Percentiles rank a stretch among this genome's conserved stretches.
phyloP scores from a whole-genome alignment of 805 yeast species.

The Lachancea kluyveri region DNA sequence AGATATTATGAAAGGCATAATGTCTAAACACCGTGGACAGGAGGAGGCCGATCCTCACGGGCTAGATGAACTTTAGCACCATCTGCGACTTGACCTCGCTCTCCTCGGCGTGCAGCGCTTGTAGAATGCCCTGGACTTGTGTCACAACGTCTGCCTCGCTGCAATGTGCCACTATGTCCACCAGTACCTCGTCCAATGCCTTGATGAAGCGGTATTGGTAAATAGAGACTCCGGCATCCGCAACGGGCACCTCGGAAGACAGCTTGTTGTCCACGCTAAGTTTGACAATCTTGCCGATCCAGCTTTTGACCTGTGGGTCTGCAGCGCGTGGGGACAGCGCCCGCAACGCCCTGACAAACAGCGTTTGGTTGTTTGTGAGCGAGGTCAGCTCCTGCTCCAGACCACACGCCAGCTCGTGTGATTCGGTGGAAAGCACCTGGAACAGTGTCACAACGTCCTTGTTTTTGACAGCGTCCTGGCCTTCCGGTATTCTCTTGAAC shows the following conservation, averaged over 20 bases:
- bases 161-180: conserved; percentile 14
- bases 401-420: conserved; percentile 13
- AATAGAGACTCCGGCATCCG: conserved; percentile 10
- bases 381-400: conserved; percentile 2
- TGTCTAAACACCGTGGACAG: too few species aligned
- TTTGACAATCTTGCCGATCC: conserved; percentile 20
- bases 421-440: conserved; percentile 24
- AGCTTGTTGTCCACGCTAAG: conserved; percentile 22
- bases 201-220: conserved; percentile 26
- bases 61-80: conserved; percentile 21
- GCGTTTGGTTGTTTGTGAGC: conserved; percentile 17
- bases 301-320: conserved; percentile 7
- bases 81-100: conserved; percentile 23
- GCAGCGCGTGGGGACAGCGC: conserved; percentile 11
- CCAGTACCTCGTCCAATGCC: conserved; percentile 20
- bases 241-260: conserved; percentile 7
- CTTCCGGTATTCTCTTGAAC: conserved; percentile 3
- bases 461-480: conserved; percentile 8
- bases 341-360: conserved; percentile 18
- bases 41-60: background rate
- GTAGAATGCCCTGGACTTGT: conserved; percentile 11
- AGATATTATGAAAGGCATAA: too few species aligned
- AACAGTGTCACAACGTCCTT: conserved; percentile 18
- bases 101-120: conserved; percentile 18
- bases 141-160: conserved; percentile 9